These are phyloP conservation scores for Saccharomyces mikatae DNA, from an alignment of 805 yeast species.

Conservation along the genomic window DNA sequence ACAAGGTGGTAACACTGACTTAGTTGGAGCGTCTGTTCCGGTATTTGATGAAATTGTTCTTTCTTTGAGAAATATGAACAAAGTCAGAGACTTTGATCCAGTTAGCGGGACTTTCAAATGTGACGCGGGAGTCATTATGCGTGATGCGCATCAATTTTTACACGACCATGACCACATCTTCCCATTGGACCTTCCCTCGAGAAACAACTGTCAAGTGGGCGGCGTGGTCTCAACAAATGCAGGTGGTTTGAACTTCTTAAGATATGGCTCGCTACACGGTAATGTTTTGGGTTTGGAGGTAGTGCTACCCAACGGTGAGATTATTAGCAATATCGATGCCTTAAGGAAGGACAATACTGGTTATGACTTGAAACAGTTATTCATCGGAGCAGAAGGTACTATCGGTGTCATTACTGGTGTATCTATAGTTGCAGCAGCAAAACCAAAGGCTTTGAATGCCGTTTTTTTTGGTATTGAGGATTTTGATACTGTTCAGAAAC, in stretches of 20 bases:
- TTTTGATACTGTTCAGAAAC: conserved; percentile 67
- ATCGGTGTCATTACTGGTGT: conserved; percentile 79
- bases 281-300: conserved; percentile 78
- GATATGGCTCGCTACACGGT: conserved; percentile 85
- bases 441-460: conserved; percentile 72
- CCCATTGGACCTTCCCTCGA: conserved; percentile 85
- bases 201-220: conserved; percentile 86
- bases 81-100: conserved; percentile 65
- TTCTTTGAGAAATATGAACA: conserved; percentile 56
- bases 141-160: conserved; percentile 64
- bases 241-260: conserved; percentile 73
- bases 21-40: conserved; percentile 84
- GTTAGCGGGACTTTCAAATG: conserved; percentile 72
- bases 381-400: conserved; percentile 86
- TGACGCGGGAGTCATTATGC: conserved; percentile 80
- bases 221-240: conserved; percentile 89
- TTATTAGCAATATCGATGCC: conserved; percentile 65
- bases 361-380: conserved; percentile 75
- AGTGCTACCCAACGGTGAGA: conserved; percentile 74
- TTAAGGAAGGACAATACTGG: conserved; percentile 88
- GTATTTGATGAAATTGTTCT: conserved; percentile 77
- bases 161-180: conserved; percentile 72
- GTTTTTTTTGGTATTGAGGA: conserved; percentile 71
- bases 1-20: conserved; percentile 89
- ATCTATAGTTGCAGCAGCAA: conserved; percentile 73